These are phyloP conservation scores for Acacia confusa DNA, from an alignment of 306 rosid species.

Conservation along the genomic window DNA sequence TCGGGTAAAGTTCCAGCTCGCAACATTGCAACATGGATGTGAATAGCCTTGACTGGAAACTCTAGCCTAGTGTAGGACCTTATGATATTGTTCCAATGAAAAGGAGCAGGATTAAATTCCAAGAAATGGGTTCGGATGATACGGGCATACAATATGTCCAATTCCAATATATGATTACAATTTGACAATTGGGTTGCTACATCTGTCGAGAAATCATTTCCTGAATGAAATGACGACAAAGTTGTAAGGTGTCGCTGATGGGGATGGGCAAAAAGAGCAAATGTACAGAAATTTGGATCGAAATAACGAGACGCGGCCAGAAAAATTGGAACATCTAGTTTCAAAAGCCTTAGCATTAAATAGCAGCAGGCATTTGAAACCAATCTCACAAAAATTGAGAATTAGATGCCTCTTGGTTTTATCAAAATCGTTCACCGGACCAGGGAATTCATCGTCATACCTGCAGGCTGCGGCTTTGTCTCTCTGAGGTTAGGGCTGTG, in stretches of 20 bases:
- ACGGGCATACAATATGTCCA: slow-evolving; percentile 47
- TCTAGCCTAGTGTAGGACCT: slow-evolving; percentile 58
- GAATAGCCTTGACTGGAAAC: slow-evolving; percentile 52
- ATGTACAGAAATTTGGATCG: background rate
- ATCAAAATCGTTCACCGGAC: background rate
- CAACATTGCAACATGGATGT: slow-evolving; percentile 45
- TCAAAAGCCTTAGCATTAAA: slow-evolving; percentile 33
- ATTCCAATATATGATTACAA: slow-evolving; percentile 29
- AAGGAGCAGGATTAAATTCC: slow-evolving; percentile 43
- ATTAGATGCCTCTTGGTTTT: background rate
- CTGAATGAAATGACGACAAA: background rate
- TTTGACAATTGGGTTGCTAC: slow-evolving; percentile 42
- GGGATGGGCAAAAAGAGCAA: slow-evolving; percentile 10
- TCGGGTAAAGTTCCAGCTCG: slow-evolving; percentile 60
- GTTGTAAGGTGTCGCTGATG: background rate
- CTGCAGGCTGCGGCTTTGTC: background rate
- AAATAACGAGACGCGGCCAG: slow-evolving; percentile 10
- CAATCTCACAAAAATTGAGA: background rate
- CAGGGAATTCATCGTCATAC: background rate
- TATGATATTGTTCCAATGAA: slow-evolving; percentile 68
- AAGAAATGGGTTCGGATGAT: slow-evolving; percentile 47
- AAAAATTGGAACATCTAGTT: slow-evolving; percentile 7
- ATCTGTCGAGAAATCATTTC: slow-evolving; percentile 27
- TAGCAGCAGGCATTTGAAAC: background rate
- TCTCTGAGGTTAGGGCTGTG: background rate